These are phyloP conservation scores for Euptelea pleiosperma DNA, from an alignment of 164 flowering plant genomes.

Conservation along the genomic window DNA sequence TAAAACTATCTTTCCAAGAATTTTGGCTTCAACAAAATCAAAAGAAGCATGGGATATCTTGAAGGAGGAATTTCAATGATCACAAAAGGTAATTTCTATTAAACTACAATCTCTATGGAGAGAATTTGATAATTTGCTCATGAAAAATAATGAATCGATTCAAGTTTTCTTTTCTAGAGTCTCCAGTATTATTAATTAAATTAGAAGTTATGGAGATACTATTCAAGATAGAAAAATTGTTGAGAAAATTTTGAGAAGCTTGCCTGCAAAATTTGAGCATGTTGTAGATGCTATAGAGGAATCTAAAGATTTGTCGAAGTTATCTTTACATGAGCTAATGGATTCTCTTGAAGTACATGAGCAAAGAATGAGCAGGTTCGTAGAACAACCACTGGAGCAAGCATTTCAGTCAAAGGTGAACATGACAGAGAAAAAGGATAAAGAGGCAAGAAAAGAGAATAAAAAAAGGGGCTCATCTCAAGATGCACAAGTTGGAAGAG, in stretches of 20 bases:
- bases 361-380: no score
- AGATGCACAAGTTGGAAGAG: no score
- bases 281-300: conserved; percentile 18
- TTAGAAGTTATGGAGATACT: conserved; percentile 8
- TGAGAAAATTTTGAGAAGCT: conserved; percentile 14
- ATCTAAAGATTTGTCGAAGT: conserved; percentile 7
- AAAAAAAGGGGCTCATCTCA: no score
- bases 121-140: conserved; percentile 16
- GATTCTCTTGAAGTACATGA: no score
- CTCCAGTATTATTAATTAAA: conserved; percentile 15
- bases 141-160: conserved; percentile 14
- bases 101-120: conserved; percentile 14
- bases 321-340: conserved; percentile 8
- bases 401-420: no score
- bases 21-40: neutral
- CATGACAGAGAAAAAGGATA: conserved; percentile 12
- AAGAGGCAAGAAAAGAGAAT: no score
- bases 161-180: conserved; percentile 12
- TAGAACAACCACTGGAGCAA: no score
- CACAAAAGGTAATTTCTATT: conserved; percentile 16
- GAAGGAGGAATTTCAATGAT: conserved; percentile 8
- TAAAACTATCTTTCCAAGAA: conserved; percentile 14
- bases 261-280: conserved; percentile 10
- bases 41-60: conserved; percentile 15
- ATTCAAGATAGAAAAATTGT: conserved; percentile 10